Evolutionary conservation across 495 filamentous ascomycete species (phyloP), one percentile per base, ranked within the genome.

Genomic region (Trichoderma gamsii): DNA sequence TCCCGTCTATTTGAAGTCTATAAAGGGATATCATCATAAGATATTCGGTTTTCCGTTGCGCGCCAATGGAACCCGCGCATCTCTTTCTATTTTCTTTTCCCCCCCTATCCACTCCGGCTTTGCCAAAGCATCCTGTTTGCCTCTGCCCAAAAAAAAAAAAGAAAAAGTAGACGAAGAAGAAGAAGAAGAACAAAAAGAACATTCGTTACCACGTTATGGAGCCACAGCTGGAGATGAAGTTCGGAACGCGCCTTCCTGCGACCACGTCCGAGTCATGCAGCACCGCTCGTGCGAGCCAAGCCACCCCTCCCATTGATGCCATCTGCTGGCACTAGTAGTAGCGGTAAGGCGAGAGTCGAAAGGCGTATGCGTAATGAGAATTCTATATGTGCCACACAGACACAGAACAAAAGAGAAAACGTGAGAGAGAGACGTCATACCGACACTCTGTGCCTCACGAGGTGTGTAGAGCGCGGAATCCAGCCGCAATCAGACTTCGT

Each of bases 401-500:
- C 4, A 23, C 4, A 52, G 21, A 52, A 52, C 15, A 49, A 49
- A 18, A 16, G 5, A n/a, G n/a, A n/a, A 5, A n/a, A 52, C 21
- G 2, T 25, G n/a, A 52, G 35, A 38, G 35, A 52, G 21, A 52
- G 49, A 52, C 49, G 49, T 52, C 49, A 52, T 52, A 52, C n/a
- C 21, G 16, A 18, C 23, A 18, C 23, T 66, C 66, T 63, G 1
- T 0, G n/a, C 63, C 61, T 79, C 71, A 82, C 16, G 80, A 82
- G 69, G 78, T 81, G 72, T 92, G 90, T 65, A 92, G 75, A 11
- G 88, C 86, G 70, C 86, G 87, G 74, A 90, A 93, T 29, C 90
- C 90, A 3, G 89, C 85, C 59, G 89, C 85, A 63, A 96, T 85
- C 72, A 97, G 75, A 76, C 92, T 95, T 69, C 89, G 79, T 46